These are phyloP conservation scores for Ophiosphaerella narmari DNA, from an alignment of 2,329 filamentous ascomycete genomes.

Conservation along the genomic window DNA sequence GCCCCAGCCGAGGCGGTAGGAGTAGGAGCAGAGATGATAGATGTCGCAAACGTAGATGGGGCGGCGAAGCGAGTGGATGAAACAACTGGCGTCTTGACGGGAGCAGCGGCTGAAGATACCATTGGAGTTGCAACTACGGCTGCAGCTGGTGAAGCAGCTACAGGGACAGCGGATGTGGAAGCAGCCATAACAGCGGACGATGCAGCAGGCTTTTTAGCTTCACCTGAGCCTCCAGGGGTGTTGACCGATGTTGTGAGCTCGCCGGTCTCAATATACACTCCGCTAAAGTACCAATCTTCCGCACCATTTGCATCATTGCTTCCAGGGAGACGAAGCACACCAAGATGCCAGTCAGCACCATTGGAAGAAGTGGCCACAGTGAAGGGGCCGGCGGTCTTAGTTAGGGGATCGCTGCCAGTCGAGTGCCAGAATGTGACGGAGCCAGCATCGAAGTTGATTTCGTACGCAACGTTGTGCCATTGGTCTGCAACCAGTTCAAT, in stretches of 20 bases:
- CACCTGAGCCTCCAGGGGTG: slow-evolving; percentile 18
- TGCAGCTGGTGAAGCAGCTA: slow-evolving; percentile 2
- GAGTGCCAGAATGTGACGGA: slow-evolving; percentile 73
- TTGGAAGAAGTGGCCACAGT: slow-evolving; percentile 66
- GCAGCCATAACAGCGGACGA: slow-evolving; percentile 11
- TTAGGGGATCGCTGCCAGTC: slow-evolving; percentile 62
- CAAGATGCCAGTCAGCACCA: slow-evolving; percentile 73
- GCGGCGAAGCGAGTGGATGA: slow-evolving; percentile 8
- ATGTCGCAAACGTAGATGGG: background rate
- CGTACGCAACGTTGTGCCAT: slow-evolving; percentile 78
- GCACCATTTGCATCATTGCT: slow-evolving; percentile 55
- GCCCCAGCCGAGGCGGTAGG: slow-evolving; percentile 13
- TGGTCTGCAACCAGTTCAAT: slow-evolving; percentile 64
- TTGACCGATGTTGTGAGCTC: slow-evolving; percentile 40
- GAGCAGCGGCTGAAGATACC: background rate
- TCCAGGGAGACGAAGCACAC: slow-evolving; percentile 68
- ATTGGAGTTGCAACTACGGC: slow-evolving; percentile 4
- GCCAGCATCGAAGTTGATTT: slow-evolving; percentile 67
- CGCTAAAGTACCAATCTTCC: slow-evolving; percentile 75
- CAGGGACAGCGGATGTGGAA: slow-evolving; percentile 2
- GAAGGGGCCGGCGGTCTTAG: slow-evolving; percentile 64
- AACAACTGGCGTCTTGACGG: slow-evolving; percentile 5
- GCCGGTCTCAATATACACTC: slow-evolving; percentile 71
- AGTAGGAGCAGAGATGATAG: slow-evolving; percentile 8
- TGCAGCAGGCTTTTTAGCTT: slow-evolving; percentile 9